These are phyloP conservation scores for Neofusicoccum sp. DNA, from an alignment of 2,329 filamentous ascomycete species.

Conservation along the genomic window DNA sequence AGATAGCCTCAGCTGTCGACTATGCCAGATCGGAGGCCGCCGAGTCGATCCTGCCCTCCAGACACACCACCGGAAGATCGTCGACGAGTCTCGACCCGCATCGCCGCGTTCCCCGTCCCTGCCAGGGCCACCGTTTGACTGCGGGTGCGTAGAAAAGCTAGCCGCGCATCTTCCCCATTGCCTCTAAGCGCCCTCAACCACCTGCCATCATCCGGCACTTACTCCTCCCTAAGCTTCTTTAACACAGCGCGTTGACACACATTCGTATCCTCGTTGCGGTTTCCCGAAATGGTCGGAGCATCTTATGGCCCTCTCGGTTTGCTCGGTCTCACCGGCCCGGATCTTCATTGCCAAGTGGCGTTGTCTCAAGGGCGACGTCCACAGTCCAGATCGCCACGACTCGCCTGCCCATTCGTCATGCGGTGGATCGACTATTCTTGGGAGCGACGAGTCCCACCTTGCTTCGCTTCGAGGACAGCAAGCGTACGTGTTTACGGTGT, in stretches of 20 bases:
- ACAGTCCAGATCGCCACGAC: not conserved
- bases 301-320: not conserved
- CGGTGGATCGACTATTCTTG: slow-evolving; percentile 8
- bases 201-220: not conserved
- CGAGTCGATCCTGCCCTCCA: not conserved
- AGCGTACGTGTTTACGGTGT: slow-evolving; percentile 8
- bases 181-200: not conserved
- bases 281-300: slow-evolving; percentile 6
- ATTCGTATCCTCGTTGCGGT: not conserved
- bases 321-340: not conserved
- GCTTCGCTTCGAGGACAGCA: not conserved
- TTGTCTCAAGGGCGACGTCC: not conserved
- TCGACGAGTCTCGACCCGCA: not conserved
- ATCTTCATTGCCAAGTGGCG: slow-evolving; percentile 2
- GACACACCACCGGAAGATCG: not conserved
- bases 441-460: not conserved
- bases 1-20: not conserved
- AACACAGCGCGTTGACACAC: not conserved
- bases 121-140: slow-evolving; percentile 4
- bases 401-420: slow-evolving; percentile 10
- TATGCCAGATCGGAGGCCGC: not conserved
- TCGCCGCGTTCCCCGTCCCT: not conserved
- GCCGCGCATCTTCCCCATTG: not conserved
- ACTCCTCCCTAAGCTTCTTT: slow-evolving; percentile 1
- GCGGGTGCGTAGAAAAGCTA: not conserved